A percentile compares a stretch with the other conserved stretches of the same genome.
phyloP scores from a whole-genome alignment of 192 early-diverging fungal genomes.

The Spizellomyces punctatus region DNA sequence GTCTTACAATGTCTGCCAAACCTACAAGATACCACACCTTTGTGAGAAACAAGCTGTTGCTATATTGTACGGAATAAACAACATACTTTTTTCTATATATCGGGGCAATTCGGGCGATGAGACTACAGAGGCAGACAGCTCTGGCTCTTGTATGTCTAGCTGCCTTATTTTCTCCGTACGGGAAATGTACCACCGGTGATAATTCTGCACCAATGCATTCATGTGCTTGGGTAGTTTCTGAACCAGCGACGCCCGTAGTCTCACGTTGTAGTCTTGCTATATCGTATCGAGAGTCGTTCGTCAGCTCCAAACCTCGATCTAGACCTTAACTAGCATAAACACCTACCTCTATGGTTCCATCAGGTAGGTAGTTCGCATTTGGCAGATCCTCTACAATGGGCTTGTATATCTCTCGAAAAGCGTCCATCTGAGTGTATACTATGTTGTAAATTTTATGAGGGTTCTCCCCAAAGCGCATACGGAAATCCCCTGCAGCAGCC shows the following conservation, averaged over 20 bases:
- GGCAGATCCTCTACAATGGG: constrained; percentile 50
- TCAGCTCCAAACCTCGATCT: background rate
- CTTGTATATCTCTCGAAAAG: constrained; percentile 55
- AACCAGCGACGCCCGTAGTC: constrained; percentile 67
- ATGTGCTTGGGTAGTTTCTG: constrained; percentile 81
- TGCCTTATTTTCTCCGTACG: constrained; percentile 43
- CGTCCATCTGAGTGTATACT: constrained; percentile 73
- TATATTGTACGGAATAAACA: background rate
- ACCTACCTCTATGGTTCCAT: constrained; percentile 45
- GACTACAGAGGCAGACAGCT: constrained; percentile 48
- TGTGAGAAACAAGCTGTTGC: background rate
- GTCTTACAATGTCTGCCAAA: constrained; percentile 65
- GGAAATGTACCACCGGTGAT: constrained; percentile 35
- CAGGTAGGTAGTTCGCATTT: constrained; percentile 37
- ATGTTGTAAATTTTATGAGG: constrained; percentile 96
- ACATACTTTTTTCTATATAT: constrained; percentile 52
- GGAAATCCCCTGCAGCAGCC: constrained; percentile 76
- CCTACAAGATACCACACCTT: constrained; percentile 47
- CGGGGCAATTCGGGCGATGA: constrained; percentile 35
- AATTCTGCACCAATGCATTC: constrained; percentile 50
- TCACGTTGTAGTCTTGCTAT: constrained; percentile 41
- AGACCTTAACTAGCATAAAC: background rate
- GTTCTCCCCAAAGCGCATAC: constrained; percentile 87
- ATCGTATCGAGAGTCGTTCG: background rate
- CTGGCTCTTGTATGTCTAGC: constrained; percentile 27